Base-by-base conservation (phyloP, 805 yeast species). In the Hanseniaspora clermontiae region DNA sequence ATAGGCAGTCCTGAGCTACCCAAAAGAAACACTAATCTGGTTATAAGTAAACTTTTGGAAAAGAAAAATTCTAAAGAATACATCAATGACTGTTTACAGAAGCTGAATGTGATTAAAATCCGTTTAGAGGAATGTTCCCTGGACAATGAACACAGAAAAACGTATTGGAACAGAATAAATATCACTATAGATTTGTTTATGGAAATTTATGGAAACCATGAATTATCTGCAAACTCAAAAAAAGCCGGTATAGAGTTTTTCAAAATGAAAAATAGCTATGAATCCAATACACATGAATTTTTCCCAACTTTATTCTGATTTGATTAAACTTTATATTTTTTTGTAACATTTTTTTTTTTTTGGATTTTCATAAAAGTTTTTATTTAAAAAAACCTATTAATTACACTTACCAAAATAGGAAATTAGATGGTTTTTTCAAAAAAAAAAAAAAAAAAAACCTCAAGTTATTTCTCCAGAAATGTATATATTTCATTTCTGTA, bases 1-100 rank as follows among this genome's bases (percentile, higher is more conserved):
- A 83, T 89, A 20, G 95, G 95, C 0, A 80, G 81, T 11, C 96
- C 96, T 1, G 76, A 74, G 32, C 63, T 79, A 43, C 89, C 91
- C 2, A 64, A 72, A 32, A 17, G 45, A 6, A 24, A 42, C 14
- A 46, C 43, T 3, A 17, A 42, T 15, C 0, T 27, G 15, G 47
- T 53, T 3, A 12, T 53, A 9, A 8, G 15, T 14, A 17, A 36
- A 17, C 36, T 53, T 5, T n/a, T 53, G n/a, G 19, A 31, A 15
- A 37, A 46, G 19, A 27, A 31, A 3, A 39, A 29, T 5, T 14
- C 43, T 4, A 38, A 31, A 7, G 29, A 19, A 10, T 53, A 46
- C 29, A 14, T 53, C 19, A 20, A 34, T 11, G 37, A 15, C 12
- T 8, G n/a, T 8, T 20, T 54, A n/a, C 17, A 19, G 5, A 47